Percentiles rank a stretch among this genome's conserved stretches.
phyloP scores from a whole-genome alignment of 257 asterid species.

The Forsythia suspensa region DNA sequence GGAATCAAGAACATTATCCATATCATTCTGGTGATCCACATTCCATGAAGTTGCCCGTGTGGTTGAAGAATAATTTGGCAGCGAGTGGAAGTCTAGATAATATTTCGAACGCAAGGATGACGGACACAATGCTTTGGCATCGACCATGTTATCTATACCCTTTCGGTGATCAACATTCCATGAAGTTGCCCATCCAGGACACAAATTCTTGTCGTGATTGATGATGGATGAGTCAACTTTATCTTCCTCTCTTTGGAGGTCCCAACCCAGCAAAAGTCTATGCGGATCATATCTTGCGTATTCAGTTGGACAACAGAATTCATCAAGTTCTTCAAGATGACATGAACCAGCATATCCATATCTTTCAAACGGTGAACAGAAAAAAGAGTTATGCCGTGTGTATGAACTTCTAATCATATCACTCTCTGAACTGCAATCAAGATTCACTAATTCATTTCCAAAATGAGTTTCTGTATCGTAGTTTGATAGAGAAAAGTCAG shows the following conservation, averaged over 20 bases:
- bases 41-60: constrained; percentile 3
- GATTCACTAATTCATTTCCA: constrained; percentile 29
- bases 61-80: not conserved
- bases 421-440: constrained; percentile 23
- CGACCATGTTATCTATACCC: constrained; percentile 16
- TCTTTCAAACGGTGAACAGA: constrained; percentile 35
- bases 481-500: constrained; percentile 28
- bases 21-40: constrained; percentile 18
- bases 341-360: constrained; percentile 23
- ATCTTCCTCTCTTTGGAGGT: constrained; percentile 29
- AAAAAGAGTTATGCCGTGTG: constrained; percentile 33
- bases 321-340: constrained; percentile 39
- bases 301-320: constrained; percentile 30
- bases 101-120: constrained; percentile 13
- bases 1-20: constrained; percentile 18
- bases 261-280: constrained; percentile 49
- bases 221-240: constrained; percentile 23
- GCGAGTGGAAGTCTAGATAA: constrained; percentile 10
- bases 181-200: constrained; percentile 29
- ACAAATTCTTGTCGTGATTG: constrained; percentile 9
- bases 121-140: constrained; percentile 17
- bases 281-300: constrained; percentile 34
- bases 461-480: constrained; percentile 24
- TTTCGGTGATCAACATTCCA: constrained; percentile 15
- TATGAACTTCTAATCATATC: constrained; percentile 21